phyloP scores from a whole-genome alignment of 2,329 filamentous ascomycete genomes.

The Pseudopithomyces chartarum region DNA sequence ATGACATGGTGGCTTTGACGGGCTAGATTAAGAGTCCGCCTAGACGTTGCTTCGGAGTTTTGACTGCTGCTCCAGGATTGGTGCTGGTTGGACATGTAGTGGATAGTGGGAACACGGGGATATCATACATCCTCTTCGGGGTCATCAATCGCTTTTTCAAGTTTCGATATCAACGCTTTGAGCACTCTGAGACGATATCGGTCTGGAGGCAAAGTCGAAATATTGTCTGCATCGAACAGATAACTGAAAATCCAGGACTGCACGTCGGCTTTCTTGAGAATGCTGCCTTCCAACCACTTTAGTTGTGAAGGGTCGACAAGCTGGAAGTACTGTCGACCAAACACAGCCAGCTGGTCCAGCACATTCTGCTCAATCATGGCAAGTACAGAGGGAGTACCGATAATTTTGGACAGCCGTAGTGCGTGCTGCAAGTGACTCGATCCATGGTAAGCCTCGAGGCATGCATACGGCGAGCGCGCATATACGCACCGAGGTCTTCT shows the following conservation, averaged over 20 bases:
- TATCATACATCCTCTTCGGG: constrained; percentile 84
- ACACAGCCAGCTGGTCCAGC: constrained; percentile 39
- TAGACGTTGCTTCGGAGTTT: background rate
- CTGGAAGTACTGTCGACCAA: constrained; percentile 81
- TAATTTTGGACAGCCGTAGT: background rate
- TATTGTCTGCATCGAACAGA: constrained; percentile 66
- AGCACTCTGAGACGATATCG: constrained; percentile 74
- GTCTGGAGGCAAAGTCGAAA: constrained; percentile 65
- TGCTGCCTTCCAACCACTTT: constrained; percentile 64
- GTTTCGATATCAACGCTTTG: constrained; percentile 71
- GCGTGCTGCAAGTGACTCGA: background rate
- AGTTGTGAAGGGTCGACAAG: constrained; percentile 66
- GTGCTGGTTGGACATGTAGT: background rate
- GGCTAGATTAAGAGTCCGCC: background rate
- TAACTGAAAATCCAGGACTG: constrained; percentile 70
- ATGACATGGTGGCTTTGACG: too few relatives aligned
- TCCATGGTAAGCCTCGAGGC: background rate
- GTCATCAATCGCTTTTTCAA: constrained; percentile 77
- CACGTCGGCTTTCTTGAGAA: constrained; percentile 64
- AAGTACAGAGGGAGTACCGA: background rate
- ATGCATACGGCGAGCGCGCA: background rate
- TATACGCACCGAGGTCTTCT: background rate
- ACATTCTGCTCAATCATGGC: constrained; percentile 4
- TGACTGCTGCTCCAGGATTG: background rate
- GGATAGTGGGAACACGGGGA: constrained; percentile 27